A percentile compares a stretch with the other conserved stretches of the same genome.
Conservation (phyloP, 164 flowering plant genomes). For the Piper longum region DNA sequence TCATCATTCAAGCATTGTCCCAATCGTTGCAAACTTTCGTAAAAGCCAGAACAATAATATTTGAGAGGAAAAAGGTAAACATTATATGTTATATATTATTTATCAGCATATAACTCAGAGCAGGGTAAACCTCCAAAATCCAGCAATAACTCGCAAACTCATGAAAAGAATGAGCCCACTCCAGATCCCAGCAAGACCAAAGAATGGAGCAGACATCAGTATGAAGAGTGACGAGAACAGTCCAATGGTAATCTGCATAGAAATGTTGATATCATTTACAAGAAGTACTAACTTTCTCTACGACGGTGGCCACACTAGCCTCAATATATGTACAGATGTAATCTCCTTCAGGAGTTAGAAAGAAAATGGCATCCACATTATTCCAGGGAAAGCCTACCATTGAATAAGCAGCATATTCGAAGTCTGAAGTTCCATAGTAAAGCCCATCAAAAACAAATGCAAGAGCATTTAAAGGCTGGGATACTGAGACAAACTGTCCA, state of each 20-base stretch:
- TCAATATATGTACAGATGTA: neutral
- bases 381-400: conserved; percentile 35
- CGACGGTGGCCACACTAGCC: neutral
- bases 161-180: conserved; percentile 79
- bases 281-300: too few species aligned
- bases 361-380: neutral
- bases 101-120: neutral
- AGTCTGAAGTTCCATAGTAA: conserved; percentile 95
- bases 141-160: conserved; percentile 75
- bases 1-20: neutral
- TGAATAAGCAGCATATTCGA: conserved; percentile 83
- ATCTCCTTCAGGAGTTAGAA: neutral
- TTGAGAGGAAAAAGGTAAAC: neutral
- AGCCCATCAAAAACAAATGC: conserved; percentile 97
- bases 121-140: conserved; percentile 55
- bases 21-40: neutral
- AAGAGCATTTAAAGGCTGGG: conserved; percentile 89
- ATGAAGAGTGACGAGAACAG: conserved; percentile 51
- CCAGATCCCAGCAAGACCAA: conserved; percentile 92
- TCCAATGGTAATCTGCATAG: conserved; percentile 48
- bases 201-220: conserved; percentile 48
- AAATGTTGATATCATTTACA: conserved; percentile 2
- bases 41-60: neutral
- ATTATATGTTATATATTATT: too few species aligned
- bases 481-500: conserved; percentile 88